Evolutionary conservation across 148 eudicot genomes (phyloP).

Genomic region (Amaranthus palmeri): DNA sequence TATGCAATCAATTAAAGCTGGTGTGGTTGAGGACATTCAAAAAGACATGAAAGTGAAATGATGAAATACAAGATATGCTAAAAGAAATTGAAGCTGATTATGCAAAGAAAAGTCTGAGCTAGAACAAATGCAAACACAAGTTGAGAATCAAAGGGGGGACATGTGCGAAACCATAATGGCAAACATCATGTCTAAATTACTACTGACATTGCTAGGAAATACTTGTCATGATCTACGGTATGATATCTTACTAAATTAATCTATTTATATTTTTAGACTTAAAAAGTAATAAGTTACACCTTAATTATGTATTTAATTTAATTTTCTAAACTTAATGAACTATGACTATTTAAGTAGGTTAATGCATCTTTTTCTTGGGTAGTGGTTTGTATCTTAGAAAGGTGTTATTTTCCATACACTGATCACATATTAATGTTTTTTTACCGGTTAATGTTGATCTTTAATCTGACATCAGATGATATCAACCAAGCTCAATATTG

Average conservation of each 20-base stretch:
- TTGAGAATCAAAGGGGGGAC: not conserved
- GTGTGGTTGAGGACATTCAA: not conserved
- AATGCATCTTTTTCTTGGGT: no score
- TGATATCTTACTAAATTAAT: not conserved
- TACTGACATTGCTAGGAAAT: not conserved
- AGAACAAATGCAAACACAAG: not conserved
- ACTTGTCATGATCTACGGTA: slow-evolving; percentile 8
- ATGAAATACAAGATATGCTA: not conserved
- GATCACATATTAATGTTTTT: no score
- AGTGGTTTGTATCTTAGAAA: no score
- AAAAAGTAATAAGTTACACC: no score
- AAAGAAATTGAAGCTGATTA: slow-evolving; percentile 6
- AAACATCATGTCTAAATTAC: slow-evolving; percentile 3
- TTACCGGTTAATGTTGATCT: no score
- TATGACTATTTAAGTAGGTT: no score
- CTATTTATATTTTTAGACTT: no score
- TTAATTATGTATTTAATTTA: no score
- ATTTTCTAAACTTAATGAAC: no score
- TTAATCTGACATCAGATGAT: no score
- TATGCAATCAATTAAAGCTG: not conserved
- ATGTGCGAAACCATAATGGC: not conserved
- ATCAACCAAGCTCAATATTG: no score
- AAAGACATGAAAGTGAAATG: not conserved
- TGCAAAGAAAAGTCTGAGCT: slow-evolving; percentile 8
- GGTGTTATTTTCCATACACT: no score